These are phyloP conservation scores for Penicillium sp. DNA, from an alignment of 2,329 filamentous ascomycete species.

Conservation along the genomic window DNA sequence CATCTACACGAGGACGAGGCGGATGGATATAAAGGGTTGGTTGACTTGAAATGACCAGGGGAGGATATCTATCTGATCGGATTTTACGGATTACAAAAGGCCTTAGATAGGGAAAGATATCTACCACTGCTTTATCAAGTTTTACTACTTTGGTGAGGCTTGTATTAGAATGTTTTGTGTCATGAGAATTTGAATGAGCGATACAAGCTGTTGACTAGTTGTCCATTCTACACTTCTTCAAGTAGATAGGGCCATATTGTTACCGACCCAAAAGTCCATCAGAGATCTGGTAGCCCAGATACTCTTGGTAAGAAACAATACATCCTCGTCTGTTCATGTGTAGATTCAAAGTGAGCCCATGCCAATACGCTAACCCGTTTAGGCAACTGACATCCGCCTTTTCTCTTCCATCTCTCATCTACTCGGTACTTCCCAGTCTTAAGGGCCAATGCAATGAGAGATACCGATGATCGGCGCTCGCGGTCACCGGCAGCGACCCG, in stretches of 20 bases:
- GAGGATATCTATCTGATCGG: too few relatives aligned
- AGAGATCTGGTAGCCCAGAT: neutral
- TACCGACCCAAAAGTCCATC: neutral
- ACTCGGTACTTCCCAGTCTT: neutral
- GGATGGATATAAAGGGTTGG: neutral
- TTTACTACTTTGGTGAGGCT: neutral
- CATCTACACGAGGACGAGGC: neutral
- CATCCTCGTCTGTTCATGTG: too few relatives aligned
- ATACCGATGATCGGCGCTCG: conserved; percentile 18
- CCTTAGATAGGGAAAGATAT: too few relatives aligned
- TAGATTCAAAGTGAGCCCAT: neutral
- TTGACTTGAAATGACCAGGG: neutral
- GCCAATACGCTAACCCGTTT: neutral
- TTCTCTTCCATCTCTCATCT: neutral
- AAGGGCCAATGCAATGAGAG: conserved; percentile 13
- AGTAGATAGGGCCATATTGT: neutral
- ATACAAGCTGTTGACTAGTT: neutral
- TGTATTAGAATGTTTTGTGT: neutral
- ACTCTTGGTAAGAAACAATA: too few relatives aligned
- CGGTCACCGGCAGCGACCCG: conserved; percentile 30
- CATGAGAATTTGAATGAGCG: neutral
- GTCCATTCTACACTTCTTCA: neutral
- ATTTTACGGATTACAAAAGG: too few relatives aligned
- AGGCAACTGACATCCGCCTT: neutral
- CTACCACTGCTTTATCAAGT: neutral